Conservation (phyloP, 1,139 yeast genomes). For the Yamadazyma trypodendri region DNA sequence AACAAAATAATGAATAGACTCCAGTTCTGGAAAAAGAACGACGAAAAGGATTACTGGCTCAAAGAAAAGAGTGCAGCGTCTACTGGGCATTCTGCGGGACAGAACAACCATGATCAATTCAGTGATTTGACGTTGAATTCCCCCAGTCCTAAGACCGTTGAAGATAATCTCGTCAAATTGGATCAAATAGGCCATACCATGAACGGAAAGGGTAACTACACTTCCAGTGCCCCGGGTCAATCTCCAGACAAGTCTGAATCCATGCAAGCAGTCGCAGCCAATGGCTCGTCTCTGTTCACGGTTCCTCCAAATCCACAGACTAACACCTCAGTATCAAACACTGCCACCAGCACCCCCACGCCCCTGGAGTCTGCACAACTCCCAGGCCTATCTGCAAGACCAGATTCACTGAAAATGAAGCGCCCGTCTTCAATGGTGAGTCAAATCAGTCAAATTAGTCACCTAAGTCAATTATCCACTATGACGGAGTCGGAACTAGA, state of each 20-base stretch:
- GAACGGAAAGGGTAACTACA: neutral
- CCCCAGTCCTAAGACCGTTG: slow-evolving; percentile 18
- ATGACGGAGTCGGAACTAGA: slow-evolving; percentile 48
- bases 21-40: slow-evolving; percentile 40
- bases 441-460: slow-evolving; percentile 56
- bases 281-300: neutral
- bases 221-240: no score
- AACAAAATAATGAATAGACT: slow-evolving; percentile 31
- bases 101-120: slow-evolving; percentile 9
- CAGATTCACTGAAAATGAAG: slow-evolving; percentile 14
- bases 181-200: neutral
- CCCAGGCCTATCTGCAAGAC: slow-evolving; percentile 4
- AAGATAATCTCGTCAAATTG: slow-evolving; percentile 6
- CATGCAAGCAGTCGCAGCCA: no score
- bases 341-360: slow-evolving; percentile 1
- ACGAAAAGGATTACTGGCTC: slow-evolving; percentile 8
- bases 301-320: neutral
- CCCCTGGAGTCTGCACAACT: slow-evolving; percentile 2
- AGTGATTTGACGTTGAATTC: slow-evolving; percentile 16
- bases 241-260: no score
- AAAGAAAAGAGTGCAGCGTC: slow-evolving; percentile 1
- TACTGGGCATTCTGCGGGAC: neutral
- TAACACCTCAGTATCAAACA: neutral
- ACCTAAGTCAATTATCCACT: slow-evolving; percentile 56
- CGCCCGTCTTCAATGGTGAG: slow-evolving; percentile 71